Conservation (phyloP, 2,329 filamentous ascomycete species). For the Apiospora pterosperma region DNA sequence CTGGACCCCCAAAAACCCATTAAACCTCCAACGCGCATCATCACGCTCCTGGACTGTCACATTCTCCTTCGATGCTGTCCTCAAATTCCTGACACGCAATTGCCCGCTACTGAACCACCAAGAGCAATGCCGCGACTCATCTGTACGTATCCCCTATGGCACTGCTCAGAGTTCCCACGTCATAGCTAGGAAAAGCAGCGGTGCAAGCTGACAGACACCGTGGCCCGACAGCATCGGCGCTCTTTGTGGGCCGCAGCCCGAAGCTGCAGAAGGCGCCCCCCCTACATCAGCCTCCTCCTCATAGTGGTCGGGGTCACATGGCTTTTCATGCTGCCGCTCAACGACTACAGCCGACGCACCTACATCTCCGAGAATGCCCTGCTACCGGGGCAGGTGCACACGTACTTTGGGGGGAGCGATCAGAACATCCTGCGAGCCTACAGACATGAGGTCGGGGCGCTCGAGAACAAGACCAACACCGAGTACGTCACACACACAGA, state of each 20-base stretch:
- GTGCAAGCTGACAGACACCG: not conserved
- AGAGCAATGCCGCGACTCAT: conserved; percentile 50
- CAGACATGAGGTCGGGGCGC: conserved; percentile 71
- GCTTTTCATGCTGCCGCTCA: conserved; percentile 83
- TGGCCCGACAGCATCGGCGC: conserved; percentile 47
- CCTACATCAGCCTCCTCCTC: conserved; percentile 82
- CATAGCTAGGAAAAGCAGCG: not conserved
- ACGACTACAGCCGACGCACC: conserved; percentile 86
- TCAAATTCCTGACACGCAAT: not conserved
- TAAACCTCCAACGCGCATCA: conserved; percentile 1
- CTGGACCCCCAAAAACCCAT: conserved; percentile 2
- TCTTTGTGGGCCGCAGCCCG: conserved; percentile 75
- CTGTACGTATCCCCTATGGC: conserved; percentile 34
- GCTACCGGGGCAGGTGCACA: conserved; percentile 92
- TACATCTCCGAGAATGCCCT: conserved; percentile 98
- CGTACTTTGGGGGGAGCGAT: conserved; percentile 94
- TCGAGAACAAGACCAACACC: conserved; percentile 51
- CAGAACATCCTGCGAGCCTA: conserved; percentile 93
- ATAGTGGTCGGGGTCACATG: conserved; percentile 83
- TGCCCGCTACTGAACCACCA: not conserved
- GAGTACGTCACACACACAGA: no score
- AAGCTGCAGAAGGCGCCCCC: conserved; percentile 78
- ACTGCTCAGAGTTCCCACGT: no score
- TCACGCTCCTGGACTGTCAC: no score
- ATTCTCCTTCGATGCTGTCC: not conserved